Evolutionary conservation across 148 eudicot genomes (phyloP), one percentile per base, ranked within the genome.

Genomic region (Fagopyrum esculentum): DNA sequence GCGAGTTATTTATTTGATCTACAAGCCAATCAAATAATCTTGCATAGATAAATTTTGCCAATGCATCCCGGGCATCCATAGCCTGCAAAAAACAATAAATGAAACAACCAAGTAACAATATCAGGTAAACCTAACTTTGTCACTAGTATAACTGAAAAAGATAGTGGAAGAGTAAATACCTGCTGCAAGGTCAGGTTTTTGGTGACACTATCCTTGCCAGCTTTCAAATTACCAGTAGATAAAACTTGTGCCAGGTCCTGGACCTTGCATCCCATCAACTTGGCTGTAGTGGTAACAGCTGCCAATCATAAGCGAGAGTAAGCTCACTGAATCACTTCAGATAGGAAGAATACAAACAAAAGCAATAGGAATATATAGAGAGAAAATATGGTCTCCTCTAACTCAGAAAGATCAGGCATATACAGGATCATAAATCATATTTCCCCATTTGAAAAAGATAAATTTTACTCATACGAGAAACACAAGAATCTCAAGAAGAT

Each of bases 1-100:
- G 93, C 44, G 91, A 89, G 73, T 77, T 77, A 73, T 96, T 92
- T 71, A 96, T 81, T 83, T 84, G 80, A 73, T 88, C 89, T 51
- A 92, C 87, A 72, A 96, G 87, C 97, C 98, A 96, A 77, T 85
- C 87, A 83, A 96, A 96, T 86, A 96, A 87, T 79, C 91, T 89
- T 26, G 95, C 86, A 77, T 96, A 92, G 63, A 96, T 80, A 78
- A 84, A 87, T 80, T 92, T 92, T 46, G 98, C 97, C 83, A 96
- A 84, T 68, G 95, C 91, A 86, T 96, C 98, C 81, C 99, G 91
- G 78, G 87, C 69, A 75, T 88, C 97, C 68, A 82, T 83, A 75
- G 98, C 99, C 99, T 95, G 79, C 51, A 82, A 64, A 66, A 66
- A 0, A 40, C 9, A 19, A 17, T 8, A 49, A 66, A 13, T 13